phyloP scores from a whole-genome alignment of 805 yeast species.

The Metschnikowia shivogae region DNA sequence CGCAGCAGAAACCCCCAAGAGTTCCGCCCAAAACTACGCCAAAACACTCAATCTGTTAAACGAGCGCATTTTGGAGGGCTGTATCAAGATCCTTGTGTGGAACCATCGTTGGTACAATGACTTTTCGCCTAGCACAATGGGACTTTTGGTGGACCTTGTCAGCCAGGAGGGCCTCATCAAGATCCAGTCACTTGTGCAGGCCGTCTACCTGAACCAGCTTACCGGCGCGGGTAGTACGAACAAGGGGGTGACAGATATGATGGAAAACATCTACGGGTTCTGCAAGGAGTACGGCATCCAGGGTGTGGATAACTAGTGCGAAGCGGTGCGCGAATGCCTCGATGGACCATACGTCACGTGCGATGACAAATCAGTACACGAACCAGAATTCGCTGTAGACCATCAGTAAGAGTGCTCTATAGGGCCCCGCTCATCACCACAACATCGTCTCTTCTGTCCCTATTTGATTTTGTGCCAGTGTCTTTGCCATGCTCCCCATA shows the following conservation, averaged over 20 bases:
- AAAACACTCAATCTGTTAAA: slow-evolving; percentile 44
- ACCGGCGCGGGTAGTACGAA: slow-evolving; percentile 18
- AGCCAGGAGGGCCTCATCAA: slow-evolving; percentile 76
- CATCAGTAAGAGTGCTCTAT: no score
- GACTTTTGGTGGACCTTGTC: slow-evolving; percentile 56
- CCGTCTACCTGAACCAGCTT: slow-evolving; percentile 46
- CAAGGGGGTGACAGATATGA: slow-evolving; percentile 53
- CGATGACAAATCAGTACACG: slow-evolving; percentile 1
- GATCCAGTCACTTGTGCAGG: slow-evolving; percentile 66
- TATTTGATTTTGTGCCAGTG: no score
- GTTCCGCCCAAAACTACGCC: slow-evolving; percentile 29
- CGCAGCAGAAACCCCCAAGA: slow-evolving; percentile 9
- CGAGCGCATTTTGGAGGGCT: slow-evolving; percentile 58
- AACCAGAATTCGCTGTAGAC: background rate
- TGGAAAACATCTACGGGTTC: slow-evolving; percentile 49
- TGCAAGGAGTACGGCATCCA: slow-evolving; percentile 42
- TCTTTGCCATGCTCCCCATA: slow-evolving; percentile 5
- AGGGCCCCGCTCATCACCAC: no score
- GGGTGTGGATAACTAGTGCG: slow-evolving; percentile 33
- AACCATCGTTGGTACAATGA: slow-evolving; percentile 96
- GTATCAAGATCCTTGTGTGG: slow-evolving; percentile 89
- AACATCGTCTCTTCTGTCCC: no score
- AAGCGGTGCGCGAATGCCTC: background rate
- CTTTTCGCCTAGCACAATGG: slow-evolving; percentile 67
- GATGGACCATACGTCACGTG: slow-evolving; percentile 3